Conservation (phyloP, 371 early-diverging fungal species). For the Batkoa obscura region DNA sequence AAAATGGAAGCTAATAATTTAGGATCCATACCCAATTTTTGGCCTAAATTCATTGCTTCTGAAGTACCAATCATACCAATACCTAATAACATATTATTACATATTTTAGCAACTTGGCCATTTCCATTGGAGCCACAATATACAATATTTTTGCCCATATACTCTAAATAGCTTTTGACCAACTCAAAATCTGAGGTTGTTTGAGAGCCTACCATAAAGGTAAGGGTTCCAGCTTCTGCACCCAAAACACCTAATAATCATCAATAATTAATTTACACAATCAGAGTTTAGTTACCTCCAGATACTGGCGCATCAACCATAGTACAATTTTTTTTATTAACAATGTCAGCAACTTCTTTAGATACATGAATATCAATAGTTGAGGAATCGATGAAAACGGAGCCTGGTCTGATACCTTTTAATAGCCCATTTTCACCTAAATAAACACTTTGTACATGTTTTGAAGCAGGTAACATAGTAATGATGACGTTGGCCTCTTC, state of each 20-base stretch:
- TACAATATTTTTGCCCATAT: slow-evolving; percentile 90
- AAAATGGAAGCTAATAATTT: slow-evolving; percentile 61
- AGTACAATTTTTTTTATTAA: slow-evolving; percentile 30
- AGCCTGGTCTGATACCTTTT: slow-evolving; percentile 20
- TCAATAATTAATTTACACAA: not conserved
- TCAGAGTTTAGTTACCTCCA: slow-evolving; percentile 61
- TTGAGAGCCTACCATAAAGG: slow-evolving; percentile 91
- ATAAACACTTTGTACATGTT: slow-evolving; percentile 65
- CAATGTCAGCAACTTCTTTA: slow-evolving; percentile 33
- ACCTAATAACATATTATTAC: slow-evolving; percentile 93
- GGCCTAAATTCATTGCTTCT: slow-evolving; percentile 83
- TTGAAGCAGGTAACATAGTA: slow-evolving; percentile 80
- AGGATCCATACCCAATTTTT: slow-evolving; percentile 77
- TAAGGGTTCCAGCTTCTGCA: slow-evolving; percentile 78
- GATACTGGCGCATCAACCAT: slow-evolving; percentile 91
- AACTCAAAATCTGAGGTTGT: slow-evolving; percentile 30
- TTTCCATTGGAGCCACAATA: slow-evolving; percentile 73
- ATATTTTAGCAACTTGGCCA: slow-evolving; percentile 89
- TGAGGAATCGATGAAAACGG: slow-evolving; percentile 69
- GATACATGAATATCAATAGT: slow-evolving; percentile 74
- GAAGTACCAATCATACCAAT: slow-evolving; percentile 83
- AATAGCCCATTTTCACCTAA: slow-evolving; percentile 37
- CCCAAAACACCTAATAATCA: slow-evolving; percentile 46
- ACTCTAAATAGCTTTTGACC: slow-evolving; percentile 38
- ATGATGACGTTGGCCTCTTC: slow-evolving; percentile 51